Evolutionary conservation across 345 rosid genomes (phyloP).

Genomic region (Moricandia moricandioides): DNA sequence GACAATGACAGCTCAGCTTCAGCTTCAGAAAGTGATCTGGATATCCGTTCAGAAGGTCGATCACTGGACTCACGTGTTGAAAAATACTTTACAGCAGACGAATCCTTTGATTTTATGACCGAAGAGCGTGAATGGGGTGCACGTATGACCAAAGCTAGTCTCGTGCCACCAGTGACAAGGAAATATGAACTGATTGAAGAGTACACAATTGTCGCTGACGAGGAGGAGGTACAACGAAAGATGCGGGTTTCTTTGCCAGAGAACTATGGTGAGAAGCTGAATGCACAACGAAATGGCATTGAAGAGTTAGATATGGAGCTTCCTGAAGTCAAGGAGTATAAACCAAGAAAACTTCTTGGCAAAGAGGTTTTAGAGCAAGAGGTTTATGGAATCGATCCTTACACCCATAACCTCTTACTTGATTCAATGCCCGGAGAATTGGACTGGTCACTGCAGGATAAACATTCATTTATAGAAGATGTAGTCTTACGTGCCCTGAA

Average conservation of each 20-base stretch:
- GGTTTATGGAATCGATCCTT: slow-evolving; percentile 99
- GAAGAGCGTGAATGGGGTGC: slow-evolving; percentile 99
- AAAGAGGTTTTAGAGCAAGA: slow-evolving; percentile 94
- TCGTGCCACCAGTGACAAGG: slow-evolving; percentile 99
- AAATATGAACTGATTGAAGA: slow-evolving; percentile 88
- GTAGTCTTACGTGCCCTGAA: slow-evolving; percentile 76
- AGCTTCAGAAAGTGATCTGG: slow-evolving; percentile 84
- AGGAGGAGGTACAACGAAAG: slow-evolving; percentile 81
- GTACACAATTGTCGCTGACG: slow-evolving; percentile 81
- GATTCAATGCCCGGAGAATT: slow-evolving; percentile 96
- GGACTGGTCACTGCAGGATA: slow-evolving; percentile 73
- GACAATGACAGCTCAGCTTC: slow-evolving; percentile 66
- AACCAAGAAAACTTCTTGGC: slow-evolving; percentile 91
- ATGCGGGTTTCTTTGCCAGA: slow-evolving; percentile 95
- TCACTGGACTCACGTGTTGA: slow-evolving; percentile 56
- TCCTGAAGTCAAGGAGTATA: slow-evolving; percentile 96
- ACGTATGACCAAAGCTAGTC: slow-evolving; percentile 96
- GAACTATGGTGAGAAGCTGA: slow-evolving; percentile 91
- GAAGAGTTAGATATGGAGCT: slow-evolving; percentile 99
- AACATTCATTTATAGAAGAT: slow-evolving; percentile 85
- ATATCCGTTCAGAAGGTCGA: slow-evolving; percentile 61
- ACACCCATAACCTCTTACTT: slow-evolving; percentile 91
- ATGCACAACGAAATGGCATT: slow-evolving; percentile 75
- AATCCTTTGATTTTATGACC: slow-evolving; percentile 51
- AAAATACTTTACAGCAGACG: slow-evolving; percentile 58